Percentiles rank a stretch among this genome's conserved stretches.
These are phyloP conservation scores for Neotropicomus parvogracilis DNA, from an alignment of 1,284 basidiomycete genomes.

Conservation along the genomic window DNA sequence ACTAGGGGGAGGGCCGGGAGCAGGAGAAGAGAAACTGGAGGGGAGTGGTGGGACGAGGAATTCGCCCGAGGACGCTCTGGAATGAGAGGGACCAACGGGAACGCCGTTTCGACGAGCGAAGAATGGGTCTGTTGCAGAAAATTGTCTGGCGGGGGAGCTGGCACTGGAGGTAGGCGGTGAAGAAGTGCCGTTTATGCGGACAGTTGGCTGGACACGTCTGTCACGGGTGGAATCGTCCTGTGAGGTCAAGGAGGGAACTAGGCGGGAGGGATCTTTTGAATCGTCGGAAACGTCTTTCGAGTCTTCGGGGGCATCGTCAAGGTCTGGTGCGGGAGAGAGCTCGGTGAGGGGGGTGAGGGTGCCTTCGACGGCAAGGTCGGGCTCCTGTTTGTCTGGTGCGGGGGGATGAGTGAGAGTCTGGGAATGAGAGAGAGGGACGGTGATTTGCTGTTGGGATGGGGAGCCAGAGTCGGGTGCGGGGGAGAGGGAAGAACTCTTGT, in stretches of 20 bases:
- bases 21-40: conserved; percentile 10
- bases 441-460: conserved; percentile 22
- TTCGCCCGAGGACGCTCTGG: conserved; percentile 28
- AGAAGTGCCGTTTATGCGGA: conserved; percentile 23
- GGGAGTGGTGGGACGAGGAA: conserved; percentile 24
- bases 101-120: conserved; percentile 21
- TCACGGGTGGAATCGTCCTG: conserved; percentile 16
- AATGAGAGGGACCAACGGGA: conserved; percentile 22
- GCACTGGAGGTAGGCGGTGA: conserved; percentile 22
- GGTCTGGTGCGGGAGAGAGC: conserved; percentile 58
- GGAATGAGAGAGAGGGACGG: conserved; percentile 1
- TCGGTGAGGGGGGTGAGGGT: conserved; percentile 65
- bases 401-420: conserved; percentile 8
- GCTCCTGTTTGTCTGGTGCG: conserved; percentile 22
- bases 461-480: conserved; percentile 43
- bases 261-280: conserved; percentile 5
- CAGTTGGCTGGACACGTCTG: conserved; percentile 20
- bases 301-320: conserved; percentile 37
- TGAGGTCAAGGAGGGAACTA: conserved; percentile 4
- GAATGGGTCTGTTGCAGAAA: conserved; percentile 12
- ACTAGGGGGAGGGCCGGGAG: conserved; percentile 8
- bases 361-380: conserved; percentile 30
- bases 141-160: conserved; percentile 24
- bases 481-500: conserved; percentile 50
- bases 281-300: conserved; percentile 29